Conservation (phyloP, 2,329 filamentous ascomycete genomes). For the Trichocomaceae sp. region DNA sequence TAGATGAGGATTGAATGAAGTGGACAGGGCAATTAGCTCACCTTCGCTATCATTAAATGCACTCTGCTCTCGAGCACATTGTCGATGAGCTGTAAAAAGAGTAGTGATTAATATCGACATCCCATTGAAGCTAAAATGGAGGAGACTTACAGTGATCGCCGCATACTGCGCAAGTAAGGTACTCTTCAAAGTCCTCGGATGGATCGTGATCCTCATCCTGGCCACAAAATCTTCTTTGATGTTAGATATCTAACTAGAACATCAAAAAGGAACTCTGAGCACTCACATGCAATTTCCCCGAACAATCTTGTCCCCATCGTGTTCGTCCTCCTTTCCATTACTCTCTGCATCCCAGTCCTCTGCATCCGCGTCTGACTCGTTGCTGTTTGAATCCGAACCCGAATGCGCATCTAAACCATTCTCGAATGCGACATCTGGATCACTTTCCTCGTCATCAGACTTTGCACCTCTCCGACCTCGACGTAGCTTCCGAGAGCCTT, state of each 20-base stretch:
- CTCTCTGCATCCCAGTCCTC: constrained; percentile 44
- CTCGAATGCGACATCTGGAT: constrained; percentile 39
- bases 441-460: constrained; percentile 35
- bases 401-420: constrained; percentile 35
- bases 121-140: constrained; percentile 14
- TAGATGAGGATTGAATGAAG: neutral
- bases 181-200: constrained; percentile 71
- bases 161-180: constrained; percentile 69
- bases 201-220: constrained; percentile 78
- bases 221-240: constrained; percentile 63
- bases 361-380: constrained; percentile 52
- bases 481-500: constrained; percentile 8
- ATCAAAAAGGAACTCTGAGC: constrained; percentile 15
- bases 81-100: constrained; percentile 67
- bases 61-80: constrained; percentile 72
- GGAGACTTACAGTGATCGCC: constrained; percentile 68
- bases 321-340: constrained; percentile 36
- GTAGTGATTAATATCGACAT: constrained; percentile 20
- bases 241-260: constrained; percentile 24
- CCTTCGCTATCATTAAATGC: constrained; percentile 58
- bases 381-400: constrained; percentile 40
- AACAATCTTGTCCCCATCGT: constrained; percentile 41
- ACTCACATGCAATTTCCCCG: constrained; percentile 59
- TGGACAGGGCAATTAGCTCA: constrained; percentile 37
- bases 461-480: constrained; percentile 16